A percentile compares a stretch with the other conserved stretches of the same genome.
These are phyloP conservation scores for Gastrolobium bilobum DNA, from an alignment of 306 rosid genomes.

Conservation along the genomic window DNA sequence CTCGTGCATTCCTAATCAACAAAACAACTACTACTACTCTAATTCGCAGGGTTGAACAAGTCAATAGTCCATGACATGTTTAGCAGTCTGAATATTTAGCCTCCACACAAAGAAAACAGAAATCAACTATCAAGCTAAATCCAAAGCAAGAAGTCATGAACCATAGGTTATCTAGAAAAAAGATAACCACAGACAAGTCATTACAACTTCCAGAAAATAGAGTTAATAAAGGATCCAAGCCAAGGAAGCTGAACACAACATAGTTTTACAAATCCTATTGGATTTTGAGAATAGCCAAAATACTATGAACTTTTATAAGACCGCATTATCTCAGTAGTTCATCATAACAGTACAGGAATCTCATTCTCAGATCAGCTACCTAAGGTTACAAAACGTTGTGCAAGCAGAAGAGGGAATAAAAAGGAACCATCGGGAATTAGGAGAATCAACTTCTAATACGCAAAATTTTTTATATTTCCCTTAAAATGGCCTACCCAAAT, in stretches of 20 bases:
- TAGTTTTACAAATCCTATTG: neutral
- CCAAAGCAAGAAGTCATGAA: constrained; percentile 15
- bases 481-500: constrained; percentile 12
- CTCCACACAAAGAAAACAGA: neutral
- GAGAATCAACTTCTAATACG: neutral
- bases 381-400: neutral
- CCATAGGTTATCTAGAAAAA: neutral
- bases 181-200: constrained; percentile 7
- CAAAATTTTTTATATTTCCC: no score
- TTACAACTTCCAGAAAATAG: neutral
- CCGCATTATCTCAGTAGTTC: neutral
- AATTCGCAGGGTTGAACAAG: neutral
- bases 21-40: no score
- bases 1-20: no score
- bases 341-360: constrained; percentile 2
- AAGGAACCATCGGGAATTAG: neutral
- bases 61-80: neutral
- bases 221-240: neutral
- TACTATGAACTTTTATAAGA: neutral
- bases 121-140: neutral
- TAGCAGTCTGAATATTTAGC: neutral
- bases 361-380: neutral
- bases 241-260: neutral
- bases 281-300: neutral
- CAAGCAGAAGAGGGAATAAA: neutral